A percentile compares a stretch with the other conserved stretches of the same genome.
Conservation (phyloP, 768 basidiomycete species). For the Mycena amicta region DNA sequence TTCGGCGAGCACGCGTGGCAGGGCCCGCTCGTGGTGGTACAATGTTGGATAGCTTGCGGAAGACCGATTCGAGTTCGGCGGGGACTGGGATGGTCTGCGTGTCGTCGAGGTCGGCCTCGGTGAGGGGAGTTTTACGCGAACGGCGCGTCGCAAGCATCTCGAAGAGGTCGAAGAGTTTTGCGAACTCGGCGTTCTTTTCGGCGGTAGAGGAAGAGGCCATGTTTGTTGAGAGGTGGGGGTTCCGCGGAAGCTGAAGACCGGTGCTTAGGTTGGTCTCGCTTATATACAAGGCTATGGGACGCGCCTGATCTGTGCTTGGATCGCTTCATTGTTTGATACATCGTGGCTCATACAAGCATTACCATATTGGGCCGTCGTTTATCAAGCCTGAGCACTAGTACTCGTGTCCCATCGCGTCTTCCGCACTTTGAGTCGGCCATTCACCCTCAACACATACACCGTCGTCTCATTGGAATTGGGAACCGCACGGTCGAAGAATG, state of each 20-base stretch:
- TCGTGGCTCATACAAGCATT: slow-evolving; percentile 6
- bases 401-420: slow-evolving; percentile 39
- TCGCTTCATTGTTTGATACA: background rate
- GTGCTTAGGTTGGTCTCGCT: background rate
- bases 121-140: slow-evolving; percentile 28
- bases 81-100: slow-evolving; percentile 30
- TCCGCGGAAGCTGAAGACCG: slow-evolving; percentile 6
- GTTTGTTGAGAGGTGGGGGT: slow-evolving; percentile 4
- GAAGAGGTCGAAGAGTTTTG: slow-evolving; percentile 55
- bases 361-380: slow-evolving; percentile 17
- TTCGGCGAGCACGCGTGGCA: slow-evolving; percentile 24
- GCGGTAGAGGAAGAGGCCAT: slow-evolving; percentile 29
- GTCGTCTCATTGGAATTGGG: slow-evolving; percentile 34
- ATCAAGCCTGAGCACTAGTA: slow-evolving; percentile 4
- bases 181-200: slow-evolving; percentile 52
- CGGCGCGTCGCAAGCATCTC: slow-evolving; percentile 53
- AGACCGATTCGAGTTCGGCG: slow-evolving; percentile 33
- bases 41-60: slow-evolving; percentile 31
- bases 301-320: background rate
- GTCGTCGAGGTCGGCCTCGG: slow-evolving; percentile 32
- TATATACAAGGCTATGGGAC: slow-evolving; percentile 8
- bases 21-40: slow-evolving; percentile 18
- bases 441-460: slow-evolving; percentile 42
- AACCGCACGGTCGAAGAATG: slow-evolving; percentile 40
- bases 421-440: slow-evolving; percentile 45